These are phyloP conservation scores for Exserohilum rostratum DNA, from an alignment of 2,329 filamentous ascomycete genomes.

Conservation along the genomic window DNA sequence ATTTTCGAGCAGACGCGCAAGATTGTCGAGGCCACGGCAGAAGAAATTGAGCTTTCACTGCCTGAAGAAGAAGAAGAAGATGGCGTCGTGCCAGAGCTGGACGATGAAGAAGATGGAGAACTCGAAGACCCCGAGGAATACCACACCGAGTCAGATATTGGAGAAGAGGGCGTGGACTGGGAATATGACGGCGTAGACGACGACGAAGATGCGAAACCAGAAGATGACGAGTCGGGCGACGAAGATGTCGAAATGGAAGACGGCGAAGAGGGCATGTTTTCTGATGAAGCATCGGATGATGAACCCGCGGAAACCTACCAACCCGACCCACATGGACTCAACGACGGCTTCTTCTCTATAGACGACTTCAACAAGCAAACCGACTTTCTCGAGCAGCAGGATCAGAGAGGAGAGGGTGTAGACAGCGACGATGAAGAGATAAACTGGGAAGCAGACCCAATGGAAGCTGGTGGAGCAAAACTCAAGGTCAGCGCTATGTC, in stretches of 20 bases:
- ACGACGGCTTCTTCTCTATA: conserved; percentile 98
- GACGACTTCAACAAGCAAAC: conserved; percentile 96
- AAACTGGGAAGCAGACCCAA: conserved; percentile 84
- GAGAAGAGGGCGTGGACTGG: conserved; percentile 44
- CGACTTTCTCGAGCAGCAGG: conserved; percentile 85
- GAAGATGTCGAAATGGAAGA: conserved; percentile 42
- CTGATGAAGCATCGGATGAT: conserved; percentile 52
- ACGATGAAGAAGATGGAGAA: conserved; percentile 41
- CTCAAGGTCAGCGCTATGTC: conserved; percentile 34
- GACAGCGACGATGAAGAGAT: conserved; percentile 79
- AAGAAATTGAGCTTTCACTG: conserved; percentile 59
- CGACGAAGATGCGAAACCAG: conserved; percentile 33
- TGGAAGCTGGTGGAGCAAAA: conserved; percentile 50
- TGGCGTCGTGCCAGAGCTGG: conserved; percentile 22
- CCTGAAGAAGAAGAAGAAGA: conserved; percentile 42
- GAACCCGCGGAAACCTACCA: conserved; percentile 63
- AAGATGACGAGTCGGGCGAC: conserved; percentile 39
- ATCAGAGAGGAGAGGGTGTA: conserved; percentile 75
- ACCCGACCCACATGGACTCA: conserved; percentile 81
- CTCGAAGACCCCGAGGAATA: conserved; percentile 38
- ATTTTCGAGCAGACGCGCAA: conserved; percentile 93
- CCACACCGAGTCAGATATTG: conserved; percentile 35
- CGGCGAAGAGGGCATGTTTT: conserved; percentile 41
- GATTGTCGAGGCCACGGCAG: conserved; percentile 71
- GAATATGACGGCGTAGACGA: conserved; percentile 43